Conservation (phyloP, 2,329 filamentous ascomycete genomes). For the Cladosporium sp. region DNA sequence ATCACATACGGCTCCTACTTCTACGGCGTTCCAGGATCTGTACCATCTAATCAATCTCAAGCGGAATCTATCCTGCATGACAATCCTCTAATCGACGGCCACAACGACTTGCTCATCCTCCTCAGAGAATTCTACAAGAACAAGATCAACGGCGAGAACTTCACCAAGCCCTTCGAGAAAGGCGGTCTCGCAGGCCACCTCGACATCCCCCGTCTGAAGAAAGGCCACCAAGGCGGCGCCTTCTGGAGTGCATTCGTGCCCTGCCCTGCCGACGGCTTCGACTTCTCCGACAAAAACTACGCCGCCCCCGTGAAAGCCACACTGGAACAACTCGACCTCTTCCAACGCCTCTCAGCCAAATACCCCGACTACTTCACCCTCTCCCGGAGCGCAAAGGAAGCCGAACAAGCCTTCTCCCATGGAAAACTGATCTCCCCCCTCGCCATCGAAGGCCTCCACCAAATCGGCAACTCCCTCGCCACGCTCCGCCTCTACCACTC, state of each 20-base stretch:
- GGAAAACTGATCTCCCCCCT: conserved; percentile 67
- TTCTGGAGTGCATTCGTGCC: conserved; percentile 88
- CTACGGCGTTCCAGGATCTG: conserved; percentile 3
- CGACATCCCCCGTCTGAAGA: conserved; percentile 70
- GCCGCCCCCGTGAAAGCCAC: conserved; percentile 63
- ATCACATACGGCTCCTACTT: conserved; percentile 6
- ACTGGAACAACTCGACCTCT: conserved; percentile 70
- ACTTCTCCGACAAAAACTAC: conserved; percentile 73
- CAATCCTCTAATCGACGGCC: conserved; percentile 59
- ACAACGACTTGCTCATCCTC: conserved; percentile 79
- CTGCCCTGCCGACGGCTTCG: conserved; percentile 67
- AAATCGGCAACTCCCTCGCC: conserved; percentile 80
- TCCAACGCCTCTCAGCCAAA: conserved; percentile 57
- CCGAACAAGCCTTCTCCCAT: conserved; percentile 49
- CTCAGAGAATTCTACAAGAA: conserved; percentile 67
- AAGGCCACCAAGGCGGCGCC: conserved; percentile 73
- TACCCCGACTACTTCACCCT: conserved; percentile 70
- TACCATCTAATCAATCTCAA: not conserved
- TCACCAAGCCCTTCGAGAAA: conserved; percentile 69
- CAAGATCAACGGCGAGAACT: conserved; percentile 65
- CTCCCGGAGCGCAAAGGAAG: conserved; percentile 55
- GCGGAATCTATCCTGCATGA: conserved; percentile 19
- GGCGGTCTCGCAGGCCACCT: conserved; percentile 68
- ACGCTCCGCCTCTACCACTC: conserved; percentile 72
- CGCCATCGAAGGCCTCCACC: conserved; percentile 84